Base-by-base conservation (phyloP, 2,329 filamentous ascomycete species). In the Neobulgaria alba region DNA sequence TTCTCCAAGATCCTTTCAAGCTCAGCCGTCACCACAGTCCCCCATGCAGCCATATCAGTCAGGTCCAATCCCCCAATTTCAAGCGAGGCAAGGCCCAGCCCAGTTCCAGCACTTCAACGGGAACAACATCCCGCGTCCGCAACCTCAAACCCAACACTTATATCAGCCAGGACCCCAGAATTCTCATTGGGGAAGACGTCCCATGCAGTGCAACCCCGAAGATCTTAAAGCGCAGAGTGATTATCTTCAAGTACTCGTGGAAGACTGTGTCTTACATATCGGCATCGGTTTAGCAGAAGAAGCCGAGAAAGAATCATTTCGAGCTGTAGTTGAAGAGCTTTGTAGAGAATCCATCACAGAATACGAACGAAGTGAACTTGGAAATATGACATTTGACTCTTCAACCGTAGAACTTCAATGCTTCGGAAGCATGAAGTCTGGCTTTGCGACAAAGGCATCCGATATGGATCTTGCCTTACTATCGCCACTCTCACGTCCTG, bases 391-490 rank as follows among this genome's bases (percentile, higher is more conserved):
- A 4, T 78, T 83, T 42, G 63, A 70, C 12, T 56, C 70, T 17
- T 57, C 65, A 8, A 73, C 73, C 38, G 72, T 90, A n/a, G 68
- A 77, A 39, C 67, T 93, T 10, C 77, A 77, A 52, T 86, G 82
- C 54, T 93, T 92, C 57, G 88, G 87, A 4, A 93, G 87, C 58
- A 68, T 93, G 34, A 75, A 77, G 15, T 89, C 87, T 10, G 88
- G 88, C 0, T 94, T 94, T 62, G 89, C 85, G 3, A 87, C 85
- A 9, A 84, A 84, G 53, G 77, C 79, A n/a, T 90, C 88, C 1
- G 88, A 95, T 55, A 87, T 95, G 82, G 89, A 95, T 61, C 73
- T 95, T 20, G 84, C 82, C 7, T 72, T 94, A 23, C 67, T 92
- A 4, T 82, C 84, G 1, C 75, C 75, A 3, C 63, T 71, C 36